phyloP scores from a whole-genome alignment of 441 rosid genomes.

The Macaranga tanarius region DNA sequence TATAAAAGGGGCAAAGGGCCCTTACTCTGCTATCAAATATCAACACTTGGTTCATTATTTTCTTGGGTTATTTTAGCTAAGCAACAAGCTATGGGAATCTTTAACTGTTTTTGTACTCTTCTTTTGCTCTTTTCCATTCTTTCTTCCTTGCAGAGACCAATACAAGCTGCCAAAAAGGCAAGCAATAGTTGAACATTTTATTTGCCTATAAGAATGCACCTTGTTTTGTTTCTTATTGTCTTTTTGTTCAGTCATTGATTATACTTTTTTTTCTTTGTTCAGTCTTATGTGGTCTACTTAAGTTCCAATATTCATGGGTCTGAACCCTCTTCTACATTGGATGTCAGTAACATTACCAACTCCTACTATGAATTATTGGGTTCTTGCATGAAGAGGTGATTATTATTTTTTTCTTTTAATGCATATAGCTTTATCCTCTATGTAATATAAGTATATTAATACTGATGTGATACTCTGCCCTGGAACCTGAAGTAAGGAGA shows the following conservation, averaged over 20 bases:
- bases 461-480: not conserved
- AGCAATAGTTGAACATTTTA: not conserved
- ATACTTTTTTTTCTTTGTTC: not conserved
- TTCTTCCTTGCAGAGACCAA: conserved; percentile 1
- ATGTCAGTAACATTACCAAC: conserved; percentile 23
- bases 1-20: not conserved
- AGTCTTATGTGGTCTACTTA: conserved; percentile 64
- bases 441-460: not conserved
- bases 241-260: too few species aligned
- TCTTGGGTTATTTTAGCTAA: not conserved
- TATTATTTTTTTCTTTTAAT: too few species aligned
- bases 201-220: not conserved
- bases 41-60: too few species aligned
- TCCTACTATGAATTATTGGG: conserved; percentile 45
- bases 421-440: not conserved
- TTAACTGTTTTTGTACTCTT: not conserved
- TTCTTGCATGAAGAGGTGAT: conserved; percentile 44
- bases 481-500: conserved; percentile 29
- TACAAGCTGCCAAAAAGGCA: conserved; percentile 18
- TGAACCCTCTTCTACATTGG: conserved; percentile 25
- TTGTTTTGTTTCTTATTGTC: not conserved
- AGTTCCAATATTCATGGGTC: conserved; percentile 46
- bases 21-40: not conserved
- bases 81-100: not conserved
- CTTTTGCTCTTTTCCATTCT: conserved; percentile 2